phyloP scores from a whole-genome alignment of 2,329 filamentous ascomycete species.

The Didymella segeticola region DNA sequence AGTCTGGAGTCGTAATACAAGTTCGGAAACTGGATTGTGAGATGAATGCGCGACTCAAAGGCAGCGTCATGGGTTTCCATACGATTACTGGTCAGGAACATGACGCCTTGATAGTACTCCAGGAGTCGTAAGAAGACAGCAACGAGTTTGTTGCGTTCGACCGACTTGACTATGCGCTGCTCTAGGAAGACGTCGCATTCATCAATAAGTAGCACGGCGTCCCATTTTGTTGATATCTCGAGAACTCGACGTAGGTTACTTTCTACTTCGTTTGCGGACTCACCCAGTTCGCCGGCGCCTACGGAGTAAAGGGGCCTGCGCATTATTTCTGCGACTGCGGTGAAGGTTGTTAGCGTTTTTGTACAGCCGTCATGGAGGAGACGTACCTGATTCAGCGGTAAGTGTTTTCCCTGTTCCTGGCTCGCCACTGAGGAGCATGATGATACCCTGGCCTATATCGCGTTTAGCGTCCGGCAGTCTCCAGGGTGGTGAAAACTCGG shows the following conservation, averaged over 20 bases:
- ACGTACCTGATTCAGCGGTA: conserved; percentile 71
- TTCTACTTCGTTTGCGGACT: conserved; percentile 53
- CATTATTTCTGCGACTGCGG: conserved; percentile 75
- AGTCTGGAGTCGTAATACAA: conserved; percentile 25
- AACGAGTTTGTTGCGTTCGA: conserved; percentile 47
- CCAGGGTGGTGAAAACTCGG: background rate
- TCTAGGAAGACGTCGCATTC: conserved; percentile 68
- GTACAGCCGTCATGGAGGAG: background rate
- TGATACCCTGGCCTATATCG: conserved; percentile 62
- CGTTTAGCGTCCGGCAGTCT: background rate
- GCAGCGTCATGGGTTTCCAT: conserved; percentile 38
- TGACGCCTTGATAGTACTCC: conserved; percentile 42
- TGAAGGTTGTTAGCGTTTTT: background rate
- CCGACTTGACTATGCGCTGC: conserved; percentile 48
- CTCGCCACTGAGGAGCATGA: conserved; percentile 79
- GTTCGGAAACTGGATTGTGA: conserved; percentile 34
- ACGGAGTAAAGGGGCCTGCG: conserved; percentile 83
- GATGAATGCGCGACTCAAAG: conserved; percentile 41
- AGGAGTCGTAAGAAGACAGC: conserved; percentile 44
- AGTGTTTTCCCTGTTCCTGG: conserved; percentile 88
- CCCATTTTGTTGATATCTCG: conserved; percentile 58
- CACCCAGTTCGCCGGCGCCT: conserved; percentile 68
- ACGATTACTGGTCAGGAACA: conserved; percentile 45
- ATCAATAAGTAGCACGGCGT: conserved; percentile 61
- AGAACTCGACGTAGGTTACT: conserved; percentile 54